Percentiles rank a stretch among this genome's conserved stretches.
These are phyloP conservation scores for Auricularia sp. DNA, from an alignment of 768 basidiomycete genomes.

Conservation along the genomic window DNA sequence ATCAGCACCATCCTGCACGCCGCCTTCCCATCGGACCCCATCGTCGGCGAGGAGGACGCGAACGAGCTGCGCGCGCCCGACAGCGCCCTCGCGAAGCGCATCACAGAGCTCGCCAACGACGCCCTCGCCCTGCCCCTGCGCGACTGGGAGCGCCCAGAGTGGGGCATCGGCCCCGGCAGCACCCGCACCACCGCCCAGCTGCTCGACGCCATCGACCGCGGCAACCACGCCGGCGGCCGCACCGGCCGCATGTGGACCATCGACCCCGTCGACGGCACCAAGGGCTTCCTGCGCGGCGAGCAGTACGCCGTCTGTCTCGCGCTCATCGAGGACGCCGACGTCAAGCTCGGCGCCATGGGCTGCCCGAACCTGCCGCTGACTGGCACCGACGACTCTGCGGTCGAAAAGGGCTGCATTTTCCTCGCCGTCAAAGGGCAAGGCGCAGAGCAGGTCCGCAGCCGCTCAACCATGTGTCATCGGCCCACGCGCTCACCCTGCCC, in stretches of 20 bases:
- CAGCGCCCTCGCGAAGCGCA: constrained; percentile 42
- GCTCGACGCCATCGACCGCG: constrained; percentile 81
- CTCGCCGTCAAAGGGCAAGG: constrained; percentile 82
- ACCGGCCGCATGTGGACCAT: constrained; percentile 79
- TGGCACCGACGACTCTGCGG: constrained; percentile 37
- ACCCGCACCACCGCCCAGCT: constrained; percentile 44
- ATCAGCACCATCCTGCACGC: constrained; percentile 68
- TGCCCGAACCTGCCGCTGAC: constrained; percentile 82
- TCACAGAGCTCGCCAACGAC: constrained; percentile 76
- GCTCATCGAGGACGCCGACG: constrained; percentile 65
- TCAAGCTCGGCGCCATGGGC: constrained; percentile 78
- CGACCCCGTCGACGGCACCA: constrained; percentile 88
- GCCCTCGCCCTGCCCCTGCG: constrained; percentile 46
- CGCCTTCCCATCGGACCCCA: constrained; percentile 76
- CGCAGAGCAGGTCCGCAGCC: constrained; percentile 47
- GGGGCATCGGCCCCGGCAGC: constrained; percentile 60
- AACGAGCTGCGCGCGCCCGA: constrained; percentile 50
- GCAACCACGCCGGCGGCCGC: constrained; percentile 60
- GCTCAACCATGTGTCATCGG: not conserved
- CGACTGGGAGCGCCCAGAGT: constrained; percentile 48
- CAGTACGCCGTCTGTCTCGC: constrained; percentile 91
- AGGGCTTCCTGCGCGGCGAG: constrained; percentile 84
- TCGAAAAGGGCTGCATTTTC: constrained; percentile 68
- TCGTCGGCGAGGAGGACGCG: constrained; percentile 94
- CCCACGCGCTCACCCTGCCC: not conserved